Evolutionary conservation across 2,329 filamentous ascomycete species (phyloP).

Genomic region (Ophiostoma ulmi): DNA sequence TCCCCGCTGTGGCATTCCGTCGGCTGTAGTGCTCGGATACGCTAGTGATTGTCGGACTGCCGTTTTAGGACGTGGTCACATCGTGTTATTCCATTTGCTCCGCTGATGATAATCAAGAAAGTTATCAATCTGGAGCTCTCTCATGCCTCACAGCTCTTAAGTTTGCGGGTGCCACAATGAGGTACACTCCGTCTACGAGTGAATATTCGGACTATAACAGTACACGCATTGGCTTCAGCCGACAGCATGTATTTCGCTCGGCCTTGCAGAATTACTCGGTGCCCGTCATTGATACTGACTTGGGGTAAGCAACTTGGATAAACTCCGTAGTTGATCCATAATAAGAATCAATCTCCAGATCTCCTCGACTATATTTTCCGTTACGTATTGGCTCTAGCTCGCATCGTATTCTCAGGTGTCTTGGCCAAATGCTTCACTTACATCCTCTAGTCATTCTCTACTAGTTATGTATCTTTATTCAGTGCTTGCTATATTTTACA

Average conservation of each 20-base stretch:
- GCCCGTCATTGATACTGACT: neutral
- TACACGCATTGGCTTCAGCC: conserved; percentile 61
- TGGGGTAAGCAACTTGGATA: neutral
- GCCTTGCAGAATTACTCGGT: neutral
- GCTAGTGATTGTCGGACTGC: conserved; percentile 11
- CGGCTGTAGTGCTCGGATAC: conserved; percentile 14
- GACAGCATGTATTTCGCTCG: conserved; percentile 46
- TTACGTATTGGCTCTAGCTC: neutral
- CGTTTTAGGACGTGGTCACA: neutral
- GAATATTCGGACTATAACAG: neutral
- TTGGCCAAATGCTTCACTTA: neutral
- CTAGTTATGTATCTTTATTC: too few relatives aligned
- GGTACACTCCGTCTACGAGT: neutral
- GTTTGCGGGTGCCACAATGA: neutral
- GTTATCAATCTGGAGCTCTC: neutral
- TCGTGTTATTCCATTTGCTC: conserved; percentile 13
- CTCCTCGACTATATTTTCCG: neutral
- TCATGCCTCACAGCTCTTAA: neutral
- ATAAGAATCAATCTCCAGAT: too few relatives aligned
- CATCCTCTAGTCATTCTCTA: neutral
- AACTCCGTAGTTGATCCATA: neutral
- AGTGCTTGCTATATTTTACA: conserved; percentile 41
- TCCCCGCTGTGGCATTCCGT: conserved; percentile 9
- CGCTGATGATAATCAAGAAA: neutral
- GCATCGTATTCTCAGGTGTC: neutral